Evolutionary conservation across 495 filamentous ascomycete species (phyloP).

Genomic region (Xylaria intraflava): DNA sequence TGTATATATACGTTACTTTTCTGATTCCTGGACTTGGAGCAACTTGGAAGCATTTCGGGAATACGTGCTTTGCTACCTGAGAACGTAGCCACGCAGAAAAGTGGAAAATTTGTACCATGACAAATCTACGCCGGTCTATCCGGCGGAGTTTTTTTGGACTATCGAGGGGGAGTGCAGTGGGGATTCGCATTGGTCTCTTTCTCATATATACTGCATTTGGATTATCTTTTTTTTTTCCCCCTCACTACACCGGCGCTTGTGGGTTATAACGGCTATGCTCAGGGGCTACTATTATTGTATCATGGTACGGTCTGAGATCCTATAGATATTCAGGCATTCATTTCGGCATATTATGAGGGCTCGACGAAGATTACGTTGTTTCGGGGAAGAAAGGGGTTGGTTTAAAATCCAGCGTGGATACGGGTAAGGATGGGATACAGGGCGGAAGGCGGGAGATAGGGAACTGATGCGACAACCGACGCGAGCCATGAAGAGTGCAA

Average conservation of each 20-base stretch:
- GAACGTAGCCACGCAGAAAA: background rate
- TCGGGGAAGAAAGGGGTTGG: background rate
- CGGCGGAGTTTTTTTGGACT: background rate
- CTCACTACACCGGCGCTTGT: background rate
- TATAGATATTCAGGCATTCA: background rate
- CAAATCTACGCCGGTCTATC: background rate
- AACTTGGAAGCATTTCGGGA: background rate
- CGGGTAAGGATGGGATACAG: too few species aligned
- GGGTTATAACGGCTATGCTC: background rate
- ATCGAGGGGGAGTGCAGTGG: background rate
- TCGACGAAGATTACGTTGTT: background rate
- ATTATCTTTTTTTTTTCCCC: background rate
- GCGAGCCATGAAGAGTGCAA: too few species aligned
- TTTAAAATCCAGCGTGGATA: background rate
- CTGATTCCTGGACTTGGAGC: background rate
- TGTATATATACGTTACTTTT: constrained; percentile 9
- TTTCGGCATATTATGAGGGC: constrained; percentile 2
- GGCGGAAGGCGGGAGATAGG: too few species aligned
- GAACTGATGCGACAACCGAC: too few species aligned
- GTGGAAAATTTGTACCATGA: background rate
- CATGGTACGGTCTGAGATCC: background rate
- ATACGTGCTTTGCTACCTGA: background rate
- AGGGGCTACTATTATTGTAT: constrained; percentile 4
- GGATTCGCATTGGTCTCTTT: background rate
- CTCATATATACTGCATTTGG: background rate